Base-by-base conservation (phyloP, 495 filamentous ascomycete genomes). In the Hypomontagnella monticulosa region DNA sequence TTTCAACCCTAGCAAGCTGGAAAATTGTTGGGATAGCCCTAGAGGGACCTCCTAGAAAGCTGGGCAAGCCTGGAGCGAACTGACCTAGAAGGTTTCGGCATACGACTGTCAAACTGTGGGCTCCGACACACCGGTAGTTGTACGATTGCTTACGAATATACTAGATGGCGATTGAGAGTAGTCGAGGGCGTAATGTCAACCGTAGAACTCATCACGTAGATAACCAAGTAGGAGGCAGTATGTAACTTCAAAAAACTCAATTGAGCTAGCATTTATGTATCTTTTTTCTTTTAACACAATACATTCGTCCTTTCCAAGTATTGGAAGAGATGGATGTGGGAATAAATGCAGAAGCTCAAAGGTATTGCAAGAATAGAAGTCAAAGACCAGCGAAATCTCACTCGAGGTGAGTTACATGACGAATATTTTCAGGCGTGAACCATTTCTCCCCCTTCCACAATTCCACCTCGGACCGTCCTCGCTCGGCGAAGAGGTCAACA, bases 401-500 rank as follows among this genome's bases (percentile, higher is more conserved):
- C 50, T 32, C 37, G 43, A 44, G 33, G 57, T 41, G 37, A 59
- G 37, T 55, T 55, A 60, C 41, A 69, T 38, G 60, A 60, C 58
- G 55, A 9, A 50, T 48, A 20, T 38, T 48, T 67, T 57, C 20
- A 53, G 18, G 23, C 30, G 30, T 41, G 36, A 40, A 52, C 33
- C 30, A 63, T 60, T 54, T 37, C 47, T 62, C 57, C 57, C 63
- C 63, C 66, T 57, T 10, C 60, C 60, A 48, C 57, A 67, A 65
- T 63, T 49, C 51, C 46, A 67, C 57, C 69, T 66, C 66, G 15
- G 48, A 63, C 63, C 63, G 50, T 63, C 63, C 71, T 72, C 71
- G 66, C 53, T 66, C 71, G 63, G 66, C 71, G 69, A 65, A 27
- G 63, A 61, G 63, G 61, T 69, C 63, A 70, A 74, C 65, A 74